Conservation (phyloP, 345 rosid species). For the Rubroshorea leprosula region DNA sequence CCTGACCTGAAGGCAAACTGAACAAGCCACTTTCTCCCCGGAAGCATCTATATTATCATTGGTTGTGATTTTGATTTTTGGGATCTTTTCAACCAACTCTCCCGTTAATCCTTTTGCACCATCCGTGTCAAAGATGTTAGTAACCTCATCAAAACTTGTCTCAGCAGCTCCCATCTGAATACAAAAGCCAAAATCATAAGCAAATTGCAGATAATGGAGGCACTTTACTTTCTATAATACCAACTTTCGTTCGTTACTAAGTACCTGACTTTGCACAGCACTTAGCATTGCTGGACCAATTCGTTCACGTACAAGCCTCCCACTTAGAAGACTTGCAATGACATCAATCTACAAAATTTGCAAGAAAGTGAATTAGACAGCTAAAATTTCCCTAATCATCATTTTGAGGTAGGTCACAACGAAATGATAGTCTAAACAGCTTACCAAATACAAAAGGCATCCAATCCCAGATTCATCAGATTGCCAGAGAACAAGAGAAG, state of each 20-base stretch:
- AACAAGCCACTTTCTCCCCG: constrained; percentile 75
- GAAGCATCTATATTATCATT: constrained; percentile 59
- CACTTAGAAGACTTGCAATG: constrained; percentile 92
- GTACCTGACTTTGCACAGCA: constrained; percentile 99
- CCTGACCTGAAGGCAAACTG: constrained; percentile 95
- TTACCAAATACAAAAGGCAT: constrained; percentile 91
- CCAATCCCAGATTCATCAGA: constrained; percentile 88
- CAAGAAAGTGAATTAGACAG: constrained; percentile 12
- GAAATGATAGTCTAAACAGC: constrained; percentile 14
- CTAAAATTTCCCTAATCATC: not conserved
- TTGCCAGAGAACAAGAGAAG: constrained; percentile 93
- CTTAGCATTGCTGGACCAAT: constrained; percentile 99
- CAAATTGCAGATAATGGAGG: not conserved
- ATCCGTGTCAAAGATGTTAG: constrained; percentile 84
- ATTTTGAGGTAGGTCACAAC: no score
- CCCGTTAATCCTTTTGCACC: constrained; percentile 70
- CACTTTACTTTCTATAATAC: not conserved
- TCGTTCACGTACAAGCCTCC: constrained; percentile 94
- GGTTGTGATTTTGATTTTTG: constrained; percentile 64
- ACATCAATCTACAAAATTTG: constrained; percentile 76
- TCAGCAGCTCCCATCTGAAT: constrained; percentile 93
- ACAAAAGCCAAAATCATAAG: constrained; percentile 11
- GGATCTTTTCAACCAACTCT: constrained; percentile 76
- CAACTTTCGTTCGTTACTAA: not conserved
- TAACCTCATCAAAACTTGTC: constrained; percentile 62